phyloP scores from a whole-genome alignment of 257 asterid genomes.

The Solanum piurae region DNA sequence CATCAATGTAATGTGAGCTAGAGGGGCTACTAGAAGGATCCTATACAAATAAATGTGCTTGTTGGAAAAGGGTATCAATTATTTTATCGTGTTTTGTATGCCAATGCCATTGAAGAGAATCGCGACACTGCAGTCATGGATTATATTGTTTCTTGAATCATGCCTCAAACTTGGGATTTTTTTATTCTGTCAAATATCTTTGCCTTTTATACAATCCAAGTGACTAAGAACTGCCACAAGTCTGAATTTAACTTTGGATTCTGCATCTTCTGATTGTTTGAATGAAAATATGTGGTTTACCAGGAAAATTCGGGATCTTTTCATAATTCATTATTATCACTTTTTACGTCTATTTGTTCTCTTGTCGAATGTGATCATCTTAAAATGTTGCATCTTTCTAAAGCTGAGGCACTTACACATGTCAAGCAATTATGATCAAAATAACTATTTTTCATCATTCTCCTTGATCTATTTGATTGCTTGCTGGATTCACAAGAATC shows the following conservation, averaged over 20 bases:
- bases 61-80: background rate
- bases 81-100: background rate
- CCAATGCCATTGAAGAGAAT: background rate
- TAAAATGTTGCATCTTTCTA: background rate
- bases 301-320: background rate
- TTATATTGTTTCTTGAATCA: background rate
- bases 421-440: background rate
- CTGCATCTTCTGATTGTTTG: background rate
- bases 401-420: background rate
- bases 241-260: background rate
- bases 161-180: background rate
- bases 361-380: background rate
- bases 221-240: background rate
- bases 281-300: background rate
- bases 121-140: background rate
- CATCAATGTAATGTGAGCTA: background rate
- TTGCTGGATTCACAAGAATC: background rate
- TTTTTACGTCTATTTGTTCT: background rate
- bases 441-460: background rate
- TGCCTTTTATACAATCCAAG: background rate
- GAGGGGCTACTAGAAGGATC: background rate
- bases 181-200: background rate
- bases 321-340: background rate
- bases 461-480: background rate
- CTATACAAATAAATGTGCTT: background rate